Conservation (phyloP, 257 asterid genomes). For the Misopates orontium region DNA sequence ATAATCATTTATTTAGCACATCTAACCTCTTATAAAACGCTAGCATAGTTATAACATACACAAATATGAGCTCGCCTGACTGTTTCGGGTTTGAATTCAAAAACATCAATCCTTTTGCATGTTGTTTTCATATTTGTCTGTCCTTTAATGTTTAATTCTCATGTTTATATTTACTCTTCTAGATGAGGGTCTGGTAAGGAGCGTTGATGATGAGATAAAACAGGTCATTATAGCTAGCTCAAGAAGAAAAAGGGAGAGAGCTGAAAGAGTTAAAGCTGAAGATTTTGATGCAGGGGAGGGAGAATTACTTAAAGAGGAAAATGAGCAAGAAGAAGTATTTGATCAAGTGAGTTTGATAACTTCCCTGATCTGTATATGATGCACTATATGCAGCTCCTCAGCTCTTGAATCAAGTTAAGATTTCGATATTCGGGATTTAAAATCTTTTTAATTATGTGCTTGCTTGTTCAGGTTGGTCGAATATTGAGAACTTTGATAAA, state of each 20-base stretch:
- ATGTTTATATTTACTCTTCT: too few relatives aligned
- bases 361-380: constrained; percentile 2
- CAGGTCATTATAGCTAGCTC: constrained; percentile 92
- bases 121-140: too few relatives aligned
- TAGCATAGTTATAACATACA: too few relatives aligned
- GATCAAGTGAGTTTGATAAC: constrained; percentile 67
- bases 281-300: constrained; percentile 99
- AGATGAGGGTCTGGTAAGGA: constrained; percentile 88
- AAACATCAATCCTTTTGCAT: too few relatives aligned
- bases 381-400: neutral
- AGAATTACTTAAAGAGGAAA: constrained; percentile 90
- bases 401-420: constrained; percentile 11
- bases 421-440: constrained; percentile 8
- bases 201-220: constrained; percentile 89
- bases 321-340: constrained; percentile 97
- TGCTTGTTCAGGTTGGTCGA: constrained; percentile 74
- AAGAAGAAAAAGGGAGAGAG: constrained; percentile 77
- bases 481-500: constrained; percentile 86
- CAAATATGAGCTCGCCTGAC: too few relatives aligned
- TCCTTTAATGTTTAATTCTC: too few relatives aligned
- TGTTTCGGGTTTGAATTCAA: too few relatives aligned
- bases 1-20: too few relatives aligned
- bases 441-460: too few relatives aligned
- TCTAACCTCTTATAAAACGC: too few relatives aligned
- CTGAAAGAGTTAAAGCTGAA: constrained; percentile 94